Base-by-base conservation (phyloP, 2,329 filamentous ascomycete genomes). In the Cadophora sp. region DNA sequence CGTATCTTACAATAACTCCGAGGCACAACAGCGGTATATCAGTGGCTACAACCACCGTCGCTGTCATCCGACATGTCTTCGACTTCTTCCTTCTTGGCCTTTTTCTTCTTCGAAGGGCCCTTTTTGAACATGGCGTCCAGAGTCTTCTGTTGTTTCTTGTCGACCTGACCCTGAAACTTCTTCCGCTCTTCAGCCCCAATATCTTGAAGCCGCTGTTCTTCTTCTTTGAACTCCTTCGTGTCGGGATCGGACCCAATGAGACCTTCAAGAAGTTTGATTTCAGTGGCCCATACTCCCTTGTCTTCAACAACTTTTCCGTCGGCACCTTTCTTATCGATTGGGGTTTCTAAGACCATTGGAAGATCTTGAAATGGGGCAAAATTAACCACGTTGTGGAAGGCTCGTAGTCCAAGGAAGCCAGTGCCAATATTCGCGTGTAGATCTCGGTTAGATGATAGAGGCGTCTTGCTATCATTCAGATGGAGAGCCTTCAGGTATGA, bases 371-470 rank as follows among this genome's bases (percentile, higher is more conserved):
- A 91, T 1, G 88, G 83, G 29, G 85, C 83, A 76, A 93, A 89
- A 79, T 98, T 98, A 84, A 98, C 91, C 68, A 99, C 82, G 77
- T 90, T 93, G 81, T 97, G 93, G 79, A 99, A 99, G 2, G 94
- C 92, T 26, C 92, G 87, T 19, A 99, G 85, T 0, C 96, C 96
- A 0, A 99, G 85, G 77, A 97, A 99, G 0, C 96, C 96, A 0
- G 94, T 97, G 29, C 96, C 96, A 71, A 99, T 98, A 78, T 97
- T 98, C 72, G 95, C 94, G 80, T 99, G 96, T 1, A 98, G 82
- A 78, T 99, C 96, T 50, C 94, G 89, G 72, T 93, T 88, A 43
- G 93, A 96, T 51, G 81, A 84, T 34, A 97, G 84, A 0, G 96
- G 95, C 0, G 94, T 93, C 81, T 98, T 99, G 81, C 92, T 97